Evolutionary conservation across 2,329 filamentous ascomycete species (phyloP), one percentile per base, ranked within the genome.

Genomic region (Aureobasidium mangrovei): DNA sequence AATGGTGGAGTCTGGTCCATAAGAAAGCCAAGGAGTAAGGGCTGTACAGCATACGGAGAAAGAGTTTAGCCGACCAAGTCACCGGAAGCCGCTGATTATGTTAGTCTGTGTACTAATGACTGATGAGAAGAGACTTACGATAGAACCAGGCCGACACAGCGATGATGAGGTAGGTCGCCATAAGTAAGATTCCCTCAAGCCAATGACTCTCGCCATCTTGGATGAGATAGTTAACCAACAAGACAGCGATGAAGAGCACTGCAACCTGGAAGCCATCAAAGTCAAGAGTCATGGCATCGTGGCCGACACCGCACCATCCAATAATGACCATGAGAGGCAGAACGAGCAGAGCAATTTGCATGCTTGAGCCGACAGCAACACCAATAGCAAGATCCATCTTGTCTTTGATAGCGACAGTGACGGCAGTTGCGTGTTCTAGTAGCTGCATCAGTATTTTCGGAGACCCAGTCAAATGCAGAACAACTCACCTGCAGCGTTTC

Each of bases 191-290:
- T 12, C 81, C 81, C 64, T 84, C 81, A 7, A 84, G 72, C 80
- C 74, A 76, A 65, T 77, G 68, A 31, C 60, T 63, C 54, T 69
- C 67, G 44, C 67, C 68, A 56, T 70, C 67, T 69, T 77, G 74
- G 44, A 84, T 83, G 18, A 84, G 71, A 61, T 83, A 83, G 64
- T 83, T 84, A 42, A 83, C 78, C 59, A 81, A 60, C 47, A 77
- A 65, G n/a, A 77, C 70, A 33, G 67, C 69, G 27, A 83, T 76
- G 57, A 84, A 84, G 1, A 84, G 67, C 1, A 80, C 70, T 2
- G 77, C 85, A 10, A 95, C 84, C 71, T 95, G 88, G 74, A 96
- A 96, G 0, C 83, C 83, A 65, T 94, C 88, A 66, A 95, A 93
- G 67, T 85, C 85, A 4, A 95, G 78, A 24, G 83, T 88, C 88